Percentiles rank a stretch among this genome's conserved stretches.
These are phyloP conservation scores for Russula compacta DNA, from an alignment of 768 basidiomycete genomes.

Conservation along the genomic window DNA sequence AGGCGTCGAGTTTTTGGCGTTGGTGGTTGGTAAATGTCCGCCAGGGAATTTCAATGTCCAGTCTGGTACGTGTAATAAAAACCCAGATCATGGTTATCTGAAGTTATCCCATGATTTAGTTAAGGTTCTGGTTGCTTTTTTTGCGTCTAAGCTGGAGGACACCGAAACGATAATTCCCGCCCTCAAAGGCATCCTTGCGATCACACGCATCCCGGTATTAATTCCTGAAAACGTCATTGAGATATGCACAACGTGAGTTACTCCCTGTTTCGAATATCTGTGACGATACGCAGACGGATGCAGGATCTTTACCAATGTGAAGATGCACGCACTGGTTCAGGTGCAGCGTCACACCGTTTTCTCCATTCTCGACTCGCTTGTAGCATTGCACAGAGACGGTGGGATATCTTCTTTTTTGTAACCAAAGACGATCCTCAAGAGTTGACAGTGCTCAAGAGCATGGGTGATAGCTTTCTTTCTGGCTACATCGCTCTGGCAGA, in stretches of 20 bases:
- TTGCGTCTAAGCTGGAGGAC: constrained; percentile 79
- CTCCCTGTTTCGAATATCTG: constrained; percentile 1
- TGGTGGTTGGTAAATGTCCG: constrained; percentile 55
- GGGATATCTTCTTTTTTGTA: not conserved
- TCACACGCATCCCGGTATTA: constrained; percentile 56
- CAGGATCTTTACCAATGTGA: constrained; percentile 71
- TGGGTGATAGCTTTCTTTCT: constrained; percentile 64
- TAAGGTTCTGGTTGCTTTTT: constrained; percentile 75
- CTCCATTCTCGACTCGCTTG: constrained; percentile 66
- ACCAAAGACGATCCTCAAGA: constrained; percentile 7
- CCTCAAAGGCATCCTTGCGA: constrained; percentile 60
- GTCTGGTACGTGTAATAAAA: constrained; percentile 47
- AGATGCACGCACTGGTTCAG: constrained; percentile 76
- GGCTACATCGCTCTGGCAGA: constrained; percentile 78
- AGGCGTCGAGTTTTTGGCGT: constrained; percentile 83
- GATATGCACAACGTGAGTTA: constrained; percentile 51
- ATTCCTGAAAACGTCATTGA: constrained; percentile 54
- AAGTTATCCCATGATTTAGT: constrained; percentile 38
- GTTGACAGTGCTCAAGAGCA: constrained; percentile 50
- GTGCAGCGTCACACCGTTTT: constrained; percentile 76
- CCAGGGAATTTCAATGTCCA: constrained; percentile 63
- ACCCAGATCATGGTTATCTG: not conserved
- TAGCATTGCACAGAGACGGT: constrained; percentile 60
- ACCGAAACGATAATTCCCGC: constrained; percentile 76
- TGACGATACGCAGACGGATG: not conserved